Base-by-base conservation (phyloP, 225 moss, liverwort and hornwort genomes). In the Sphagnum contortum region DNA sequence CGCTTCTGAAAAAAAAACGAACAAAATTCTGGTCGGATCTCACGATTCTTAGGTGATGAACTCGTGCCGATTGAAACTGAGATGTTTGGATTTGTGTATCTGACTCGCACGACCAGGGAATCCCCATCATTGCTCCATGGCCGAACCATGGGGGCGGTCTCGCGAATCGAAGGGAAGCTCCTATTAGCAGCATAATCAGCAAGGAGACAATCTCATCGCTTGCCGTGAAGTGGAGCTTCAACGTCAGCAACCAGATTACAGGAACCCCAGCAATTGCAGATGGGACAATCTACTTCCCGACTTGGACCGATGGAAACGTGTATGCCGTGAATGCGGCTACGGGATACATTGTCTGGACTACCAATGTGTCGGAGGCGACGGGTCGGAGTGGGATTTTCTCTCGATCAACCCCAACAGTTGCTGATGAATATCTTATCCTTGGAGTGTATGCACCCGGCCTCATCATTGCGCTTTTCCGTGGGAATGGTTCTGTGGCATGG, bases 231-330 rank as follows among this genome's bases (percentile, higher is more conserved):
- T 71, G 67, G 71, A 63, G 44, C 48, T 71, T 67, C 47, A 49
- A 54, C 49, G 73, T 61, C 6, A 59, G 59, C 3, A 54, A 57
- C 2, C 65, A 73, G 50, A 66, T 73, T 7, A 68, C 77, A 8
- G 73, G 69, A 5, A 77, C 72, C 3, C 77, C 77, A 9, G 47
- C 77, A 6, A 51, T 77, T 11, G 72, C 69, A 47, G 72, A 73
- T 12, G 69, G 69, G 47, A 54, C 57, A 12, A 48, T 72, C 9
- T 72, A 77, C 56, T 66, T 77, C 45, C 60, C 77, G 11, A 68
- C 59, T 45, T 73, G 73, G 69, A 48, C 47, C 6, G 65, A 71
- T 46, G 71, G 71, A 48, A 65, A 71, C 45, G 57, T 71, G 29
- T 71, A 71, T 47, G 71, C 71, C 10, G 71, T 71, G 0, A 12